Evolutionary conservation across 2,329 filamentous ascomycete species (phyloP), one percentile per base, ranked within the genome.

Genomic region (Calycina herbarum): DNA sequence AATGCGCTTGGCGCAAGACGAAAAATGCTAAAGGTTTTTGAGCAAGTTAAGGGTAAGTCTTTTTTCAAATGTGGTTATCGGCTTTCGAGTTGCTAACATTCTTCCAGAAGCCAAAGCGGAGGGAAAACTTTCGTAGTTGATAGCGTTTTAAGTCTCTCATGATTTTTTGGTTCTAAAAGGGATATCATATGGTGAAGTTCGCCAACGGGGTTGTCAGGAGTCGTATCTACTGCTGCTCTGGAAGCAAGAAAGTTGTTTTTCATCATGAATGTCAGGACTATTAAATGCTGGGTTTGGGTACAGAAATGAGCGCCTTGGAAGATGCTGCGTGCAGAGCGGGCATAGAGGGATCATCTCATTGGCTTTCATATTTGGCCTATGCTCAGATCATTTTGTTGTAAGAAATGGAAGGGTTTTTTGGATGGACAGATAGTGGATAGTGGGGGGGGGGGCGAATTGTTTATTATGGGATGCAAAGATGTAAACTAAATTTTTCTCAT

Each of bases 1-100:
- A 97, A 97, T 77, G 95, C 95, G 63, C 85, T 98, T 64, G 95
- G 95, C 73, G 95, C 95, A 20, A 85, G 95, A 72, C 91, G 94
- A 77, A 99, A 99, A 86, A 96, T 99, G 92, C 82, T 99, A 67
- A 99, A 99, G 87, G 95, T 98, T 64, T 98, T 98, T 79, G 95
- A 98, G 74, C 94, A 97, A 82, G 94, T 98, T 75, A 93, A 88
- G 79, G 91, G 87, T 88, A 80, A 69, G 80, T 73, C 54, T 20
- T 51, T 17, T 45, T 6, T 15, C n/a, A 11, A 48, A 20, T 57
- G 27, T 31, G 0, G 3, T 0, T 42, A 20, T 13, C 11, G 13
- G 13, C 8, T 24, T 20, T 42, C 20, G 66, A 59, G 29, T 61
- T 57, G 59, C 77, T 81, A 73, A 81, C 66, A 60, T 15, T 17